These are phyloP conservation scores for Ogataea paraovalis DNA, from an alignment of 805 yeast species.

Conservation along the genomic window DNA sequence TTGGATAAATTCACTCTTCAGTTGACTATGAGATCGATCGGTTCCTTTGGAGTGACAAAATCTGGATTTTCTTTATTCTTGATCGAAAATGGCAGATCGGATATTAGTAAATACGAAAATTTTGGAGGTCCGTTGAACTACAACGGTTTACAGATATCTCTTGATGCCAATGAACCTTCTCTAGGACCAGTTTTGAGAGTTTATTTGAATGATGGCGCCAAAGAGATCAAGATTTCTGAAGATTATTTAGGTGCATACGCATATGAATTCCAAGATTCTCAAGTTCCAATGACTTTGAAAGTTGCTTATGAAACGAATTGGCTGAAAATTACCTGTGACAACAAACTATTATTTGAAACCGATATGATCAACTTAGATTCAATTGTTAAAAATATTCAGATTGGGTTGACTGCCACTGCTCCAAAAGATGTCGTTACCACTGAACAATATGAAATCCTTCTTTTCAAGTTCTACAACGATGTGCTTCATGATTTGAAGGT, in stretches of 20 bases:
- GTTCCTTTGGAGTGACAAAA: conserved; percentile 42
- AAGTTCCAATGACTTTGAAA: conserved; percentile 68
- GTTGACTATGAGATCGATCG: conserved; percentile 58
- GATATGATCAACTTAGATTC: conserved; percentile 45
- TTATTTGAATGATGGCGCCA: conserved; percentile 56
- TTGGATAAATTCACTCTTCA: conserved; percentile 46
- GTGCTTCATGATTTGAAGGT: conserved; percentile 30
- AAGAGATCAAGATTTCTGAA: conserved; percentile 23
- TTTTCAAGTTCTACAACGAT: conserved; percentile 50
- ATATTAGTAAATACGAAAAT: conserved; percentile 30
- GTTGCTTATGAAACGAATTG: conserved; percentile 47
- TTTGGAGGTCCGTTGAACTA: conserved; percentile 55
- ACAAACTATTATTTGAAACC: conserved; percentile 66
- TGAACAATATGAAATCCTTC: conserved; percentile 64
- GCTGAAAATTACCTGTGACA: conserved; percentile 66
- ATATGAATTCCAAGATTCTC: conserved; percentile 54
- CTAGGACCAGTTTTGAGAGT: conserved; percentile 53
- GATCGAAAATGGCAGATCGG: conserved; percentile 28
- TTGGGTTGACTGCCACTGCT: conserved; percentile 54
- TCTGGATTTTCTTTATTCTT: conserved; percentile 63
- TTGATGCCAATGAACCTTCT: conserved; percentile 45
- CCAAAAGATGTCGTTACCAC: conserved; percentile 32
- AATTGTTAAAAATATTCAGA: conserved; percentile 32
- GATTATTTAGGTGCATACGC: conserved; percentile 31
- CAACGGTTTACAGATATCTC: conserved; percentile 60